Conservation (phyloP, 306 rosid species). For the Fragaria vesca region DNA sequence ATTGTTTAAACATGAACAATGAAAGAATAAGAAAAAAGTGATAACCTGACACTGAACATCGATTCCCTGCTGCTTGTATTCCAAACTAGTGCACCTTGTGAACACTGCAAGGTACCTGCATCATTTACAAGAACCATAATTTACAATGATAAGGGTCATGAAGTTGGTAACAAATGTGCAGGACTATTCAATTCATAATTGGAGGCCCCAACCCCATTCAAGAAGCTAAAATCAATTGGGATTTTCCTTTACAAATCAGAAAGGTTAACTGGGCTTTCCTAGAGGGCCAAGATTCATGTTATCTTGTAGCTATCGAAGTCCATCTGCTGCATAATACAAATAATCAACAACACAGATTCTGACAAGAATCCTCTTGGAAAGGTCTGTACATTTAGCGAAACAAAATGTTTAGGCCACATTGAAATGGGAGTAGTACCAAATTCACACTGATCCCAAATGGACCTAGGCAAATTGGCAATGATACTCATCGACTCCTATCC, state of each 20-base stretch:
- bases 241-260: not conserved
- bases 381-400: not conserved
- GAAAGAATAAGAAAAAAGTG: not conserved
- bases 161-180: not conserved
- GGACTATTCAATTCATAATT: not conserved
- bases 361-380: not conserved
- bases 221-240: not conserved
- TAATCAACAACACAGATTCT: not conserved
- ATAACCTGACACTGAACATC: constrained; percentile 28
- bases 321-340: not conserved
- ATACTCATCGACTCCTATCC: not conserved
- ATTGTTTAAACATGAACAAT: not conserved
- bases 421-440: not conserved
- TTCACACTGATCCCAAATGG: not conserved
- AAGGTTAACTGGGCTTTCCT: not conserved
- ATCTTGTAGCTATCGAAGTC: not conserved
- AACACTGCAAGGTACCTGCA: constrained; percentile 17
- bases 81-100: constrained; percentile 18
- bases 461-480: not conserved
- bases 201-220: not conserved
- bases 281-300: not conserved
- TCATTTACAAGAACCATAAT: not conserved
- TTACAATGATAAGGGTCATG: not conserved
- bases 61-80: constrained; percentile 22
- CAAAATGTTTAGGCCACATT: not conserved